Evolutionary conservation across 768 basidiomycete species (phyloP).

Genomic region (Tulasnella sp.): DNA sequence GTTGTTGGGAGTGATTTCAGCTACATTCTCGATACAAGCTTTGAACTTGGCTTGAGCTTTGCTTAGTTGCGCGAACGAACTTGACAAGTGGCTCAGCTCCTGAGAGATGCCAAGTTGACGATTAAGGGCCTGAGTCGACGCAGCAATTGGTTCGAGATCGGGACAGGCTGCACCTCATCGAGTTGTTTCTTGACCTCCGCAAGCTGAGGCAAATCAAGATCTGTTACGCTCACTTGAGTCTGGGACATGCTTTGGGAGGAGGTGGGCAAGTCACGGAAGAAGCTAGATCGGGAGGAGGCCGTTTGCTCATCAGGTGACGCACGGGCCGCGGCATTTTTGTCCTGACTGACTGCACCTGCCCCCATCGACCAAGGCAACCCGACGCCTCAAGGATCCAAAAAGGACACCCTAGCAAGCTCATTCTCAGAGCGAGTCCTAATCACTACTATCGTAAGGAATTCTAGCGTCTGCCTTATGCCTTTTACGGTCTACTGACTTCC

Average conservation of each 20-base stretch:
- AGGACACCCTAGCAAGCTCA: neutral
- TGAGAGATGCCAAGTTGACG: slow-evolving; percentile 43
- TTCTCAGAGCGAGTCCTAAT: neutral
- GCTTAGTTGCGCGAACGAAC: slow-evolving; percentile 89
- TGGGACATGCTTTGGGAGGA: slow-evolving; percentile 14
- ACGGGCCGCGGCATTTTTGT: slow-evolving; percentile 25
- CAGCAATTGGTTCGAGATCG: neutral
- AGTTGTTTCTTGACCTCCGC: slow-evolving; percentile 88
- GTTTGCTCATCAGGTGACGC: slow-evolving; percentile 25
- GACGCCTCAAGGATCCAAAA: neutral
- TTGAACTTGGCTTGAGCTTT: slow-evolving; percentile 93
- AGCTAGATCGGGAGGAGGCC: neutral
- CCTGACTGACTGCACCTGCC: slow-evolving; percentile 12
- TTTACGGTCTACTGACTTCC: slow-evolving; percentile 1
- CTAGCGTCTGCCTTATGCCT: neutral
- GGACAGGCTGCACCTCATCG: slow-evolving; percentile 67
- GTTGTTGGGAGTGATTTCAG: slow-evolving; percentile 56
- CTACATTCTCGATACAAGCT: slow-evolving; percentile 78
- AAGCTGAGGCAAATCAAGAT: slow-evolving; percentile 85
- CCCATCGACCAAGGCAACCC: neutral
- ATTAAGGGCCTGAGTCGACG: neutral
- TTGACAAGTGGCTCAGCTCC: slow-evolving; percentile 92
- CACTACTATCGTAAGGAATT: neutral
- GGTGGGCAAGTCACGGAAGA: neutral
- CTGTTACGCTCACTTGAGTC: slow-evolving; percentile 61